Evolutionary conservation across 768 basidiomycete genomes (phyloP).

Genomic region (Gyrodon lividus): DNA sequence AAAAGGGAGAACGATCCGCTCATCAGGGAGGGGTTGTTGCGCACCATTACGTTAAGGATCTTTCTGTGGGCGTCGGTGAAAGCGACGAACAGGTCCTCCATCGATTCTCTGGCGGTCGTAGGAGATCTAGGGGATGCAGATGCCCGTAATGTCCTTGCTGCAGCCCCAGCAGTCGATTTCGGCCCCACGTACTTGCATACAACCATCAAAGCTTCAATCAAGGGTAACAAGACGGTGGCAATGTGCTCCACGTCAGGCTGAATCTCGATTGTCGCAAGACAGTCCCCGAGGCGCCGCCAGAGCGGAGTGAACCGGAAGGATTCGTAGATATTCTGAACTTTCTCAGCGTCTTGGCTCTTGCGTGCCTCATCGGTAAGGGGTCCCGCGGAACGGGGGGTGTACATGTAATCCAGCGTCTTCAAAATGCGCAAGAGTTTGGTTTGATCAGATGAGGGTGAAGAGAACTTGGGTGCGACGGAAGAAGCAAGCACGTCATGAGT

Average conservation of each 20-base stretch:
- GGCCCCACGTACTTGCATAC: constrained; percentile 93
- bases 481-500: constrained; percentile 57
- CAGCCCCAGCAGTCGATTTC: constrained; percentile 45
- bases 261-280: constrained; percentile 79
- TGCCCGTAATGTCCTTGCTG: constrained; percentile 55
- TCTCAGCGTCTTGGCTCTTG: constrained; percentile 63
- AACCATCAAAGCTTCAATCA: constrained; percentile 97
- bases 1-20: constrained; percentile 96
- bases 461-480: constrained; percentile 84
- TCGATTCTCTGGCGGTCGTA: constrained; percentile 66
- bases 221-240: constrained; percentile 87
- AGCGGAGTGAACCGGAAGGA: constrained; percentile 87
- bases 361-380: constrained; percentile 37
- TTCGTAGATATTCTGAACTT: constrained; percentile 86
- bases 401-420: constrained; percentile 98
- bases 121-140: constrained; percentile 71
- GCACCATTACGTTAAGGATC: constrained; percentile 94
- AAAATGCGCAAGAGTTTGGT: constrained; percentile 94
- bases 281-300: constrained; percentile 90
- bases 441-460: constrained; percentile 90
- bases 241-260: constrained; percentile 81
- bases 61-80: constrained; percentile 95
- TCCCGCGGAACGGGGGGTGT: constrained; percentile 56
- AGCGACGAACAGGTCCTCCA: constrained; percentile 88
- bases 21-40: constrained; percentile 97